A percentile compares a stretch with the other conserved stretches of the same genome.
These are phyloP conservation scores for Penicillium lividum DNA, from an alignment of 495 filamentous ascomycete genomes.

Conservation along the genomic window DNA sequence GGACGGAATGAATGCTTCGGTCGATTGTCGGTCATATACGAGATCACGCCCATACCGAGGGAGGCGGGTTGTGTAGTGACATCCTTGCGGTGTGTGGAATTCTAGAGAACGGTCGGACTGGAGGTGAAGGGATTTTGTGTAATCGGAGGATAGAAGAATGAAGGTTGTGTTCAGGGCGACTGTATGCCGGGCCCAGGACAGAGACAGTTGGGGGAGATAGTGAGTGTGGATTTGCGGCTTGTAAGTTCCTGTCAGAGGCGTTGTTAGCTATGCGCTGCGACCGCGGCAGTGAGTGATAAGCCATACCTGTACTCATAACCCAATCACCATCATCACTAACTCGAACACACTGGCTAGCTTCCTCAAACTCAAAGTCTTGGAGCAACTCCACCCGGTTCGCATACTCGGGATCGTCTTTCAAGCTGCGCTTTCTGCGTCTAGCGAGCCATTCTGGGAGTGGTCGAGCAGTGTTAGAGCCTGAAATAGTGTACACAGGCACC, in stretches of 20 bases:
- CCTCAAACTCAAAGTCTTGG: conserved; percentile 98
- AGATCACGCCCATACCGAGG: conserved; percentile 92
- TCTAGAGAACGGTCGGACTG: conserved; percentile 90
- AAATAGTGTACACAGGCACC: conserved; percentile 94
- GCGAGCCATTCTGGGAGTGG: conserved; percentile 95
- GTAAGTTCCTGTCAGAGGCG: conserved; percentile 62
- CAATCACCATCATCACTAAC: conserved; percentile 96
- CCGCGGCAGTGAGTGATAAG: not conserved
- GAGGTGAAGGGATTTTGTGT: conserved; percentile 91
- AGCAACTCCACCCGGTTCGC: conserved; percentile 91
- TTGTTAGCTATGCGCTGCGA: conserved; percentile 9
- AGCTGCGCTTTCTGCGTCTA: conserved; percentile 83
- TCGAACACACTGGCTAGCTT: conserved; percentile 89
- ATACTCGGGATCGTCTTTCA: conserved; percentile 92
- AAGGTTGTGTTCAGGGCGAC: conserved; percentile 94
- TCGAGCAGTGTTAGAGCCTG: conserved; percentile 85
- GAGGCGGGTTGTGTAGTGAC: conserved; percentile 82
- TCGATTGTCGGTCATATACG: conserved; percentile 77
- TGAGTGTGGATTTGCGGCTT: conserved; percentile 98
- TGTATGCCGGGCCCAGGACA: conserved; percentile 92
- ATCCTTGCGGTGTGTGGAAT: conserved; percentile 89
- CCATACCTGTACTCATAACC: conserved; percentile 92
- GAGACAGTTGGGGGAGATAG: conserved; percentile 85
- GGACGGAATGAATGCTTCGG: conserved; percentile 83
- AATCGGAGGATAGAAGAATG: conserved; percentile 86